Percentiles rank a stretch among this genome's conserved stretches.
Conservation (phyloP, 306 rosid species). For the Fragaria iinumae region DNA sequence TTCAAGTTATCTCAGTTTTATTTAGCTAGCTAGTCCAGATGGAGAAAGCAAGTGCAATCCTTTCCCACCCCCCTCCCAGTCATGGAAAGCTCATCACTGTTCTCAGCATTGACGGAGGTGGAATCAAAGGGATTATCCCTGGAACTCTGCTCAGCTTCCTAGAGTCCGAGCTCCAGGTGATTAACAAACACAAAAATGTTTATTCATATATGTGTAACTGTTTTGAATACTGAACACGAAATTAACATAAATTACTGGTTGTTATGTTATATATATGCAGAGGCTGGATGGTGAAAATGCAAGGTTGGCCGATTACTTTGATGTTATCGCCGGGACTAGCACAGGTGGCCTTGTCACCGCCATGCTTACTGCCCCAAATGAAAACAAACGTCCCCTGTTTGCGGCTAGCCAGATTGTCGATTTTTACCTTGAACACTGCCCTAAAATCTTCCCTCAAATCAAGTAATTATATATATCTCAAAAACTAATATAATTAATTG, state of each 20-base stretch:
- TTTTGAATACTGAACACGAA: neutral
- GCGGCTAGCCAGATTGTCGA: neutral
- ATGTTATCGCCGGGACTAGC: conserved; percentile 27
- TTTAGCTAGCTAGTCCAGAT: neutral
- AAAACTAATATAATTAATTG: neutral
- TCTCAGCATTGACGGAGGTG: conserved; percentile 34
- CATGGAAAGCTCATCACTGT: conserved; percentile 3
- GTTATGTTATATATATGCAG: neutral
- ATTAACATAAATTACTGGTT: neutral
- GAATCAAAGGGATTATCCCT: conserved; percentile 28
- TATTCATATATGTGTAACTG: neutral
- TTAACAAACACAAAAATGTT: neutral
- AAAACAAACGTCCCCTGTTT: neutral
- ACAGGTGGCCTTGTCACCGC: conserved; percentile 7
- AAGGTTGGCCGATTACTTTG: conserved; percentile 30
- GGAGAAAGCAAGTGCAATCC: neutral
- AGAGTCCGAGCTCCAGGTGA: conserved; percentile 27
- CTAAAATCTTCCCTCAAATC: neutral
- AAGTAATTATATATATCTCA: neutral
- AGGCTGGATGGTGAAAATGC: neutral
- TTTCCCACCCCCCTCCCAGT: neutral
- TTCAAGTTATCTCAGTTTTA: neutral
- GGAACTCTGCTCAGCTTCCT: conserved; percentile 23
- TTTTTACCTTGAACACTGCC: neutral
- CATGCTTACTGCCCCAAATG: conserved; percentile 1